A percentile compares a stretch with the other conserved stretches of the same genome.
phyloP scores from a whole-genome alignment of 2,329 filamentous ascomycete species.

The Chaetomiaceae sp. region DNA sequence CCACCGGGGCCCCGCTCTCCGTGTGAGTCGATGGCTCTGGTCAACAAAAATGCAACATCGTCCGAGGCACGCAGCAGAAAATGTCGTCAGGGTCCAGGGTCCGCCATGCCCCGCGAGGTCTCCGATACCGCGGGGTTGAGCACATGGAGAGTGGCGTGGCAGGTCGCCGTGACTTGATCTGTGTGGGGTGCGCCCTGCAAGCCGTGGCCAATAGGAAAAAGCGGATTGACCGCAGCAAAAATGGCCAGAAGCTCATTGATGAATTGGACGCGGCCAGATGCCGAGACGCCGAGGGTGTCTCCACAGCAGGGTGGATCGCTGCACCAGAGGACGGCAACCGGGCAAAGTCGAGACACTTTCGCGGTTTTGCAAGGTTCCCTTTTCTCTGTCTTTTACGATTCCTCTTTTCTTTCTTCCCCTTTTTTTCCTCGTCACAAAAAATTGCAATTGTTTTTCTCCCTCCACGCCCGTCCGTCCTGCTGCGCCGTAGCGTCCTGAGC shows the following conservation, averaged over 20 bases:
- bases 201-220: slow-evolving; percentile 16
- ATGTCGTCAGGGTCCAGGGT: neutral
- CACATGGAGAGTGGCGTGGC: neutral
- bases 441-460: neutral
- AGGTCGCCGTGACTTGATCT: slow-evolving; percentile 17
- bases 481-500: neutral
- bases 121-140: slow-evolving; percentile 18
- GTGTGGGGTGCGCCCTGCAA: neutral
- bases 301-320: slow-evolving; percentile 20
- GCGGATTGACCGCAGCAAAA: slow-evolving; percentile 16
- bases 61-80: slow-evolving; percentile 2
- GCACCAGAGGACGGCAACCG: slow-evolving; percentile 6
- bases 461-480: neutral
- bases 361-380: too few relatives aligned
- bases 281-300: slow-evolving; percentile 21
- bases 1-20: neutral
- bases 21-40: neutral
- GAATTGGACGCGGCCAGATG: slow-evolving; percentile 18
- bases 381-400: too few relatives aligned
- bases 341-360: slow-evolving; percentile 4
- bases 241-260: slow-evolving; percentile 18
- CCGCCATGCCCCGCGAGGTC: neutral
- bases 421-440: slow-evolving; percentile 10
- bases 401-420: neutral
- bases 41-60: neutral